A percentile compares a stretch with the other conserved stretches of the same genome.
Evolutionary conservation across 2,329 filamentous ascomycete species (phyloP).

Genomic region (Calonectria honghensis): DNA sequence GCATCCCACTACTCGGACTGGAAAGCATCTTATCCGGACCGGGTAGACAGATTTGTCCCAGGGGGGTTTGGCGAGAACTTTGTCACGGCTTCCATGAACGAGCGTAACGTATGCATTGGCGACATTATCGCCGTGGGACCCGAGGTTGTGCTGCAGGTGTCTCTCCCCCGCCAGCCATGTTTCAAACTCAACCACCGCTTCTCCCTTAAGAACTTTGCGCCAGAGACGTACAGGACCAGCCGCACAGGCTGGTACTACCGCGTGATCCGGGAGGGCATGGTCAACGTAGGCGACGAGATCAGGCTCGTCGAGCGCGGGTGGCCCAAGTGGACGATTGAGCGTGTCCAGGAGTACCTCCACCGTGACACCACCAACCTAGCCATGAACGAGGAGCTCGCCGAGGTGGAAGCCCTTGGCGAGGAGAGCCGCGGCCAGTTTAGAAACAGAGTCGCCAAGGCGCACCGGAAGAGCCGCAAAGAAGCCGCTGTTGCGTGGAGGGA

Average conservation of each 20-base stretch:
- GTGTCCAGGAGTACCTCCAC: slow-evolving; percentile 78
- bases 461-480: slow-evolving; percentile 57
- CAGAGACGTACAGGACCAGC: slow-evolving; percentile 72
- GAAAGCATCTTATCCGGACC: slow-evolving; percentile 71
- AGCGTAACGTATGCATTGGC: slow-evolving; percentile 79
- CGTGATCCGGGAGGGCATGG: slow-evolving; percentile 72
- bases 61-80: slow-evolving; percentile 81
- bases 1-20: slow-evolving; percentile 75
- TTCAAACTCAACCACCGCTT: slow-evolving; percentile 83
- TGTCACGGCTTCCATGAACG: slow-evolving; percentile 74
- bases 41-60: slow-evolving; percentile 69
- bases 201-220: slow-evolving; percentile 76
- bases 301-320: slow-evolving; percentile 72
- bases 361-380: slow-evolving; percentile 69
- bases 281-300: slow-evolving; percentile 75
- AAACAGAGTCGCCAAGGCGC: slow-evolving; percentile 69
- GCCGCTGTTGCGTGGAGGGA: slow-evolving; percentile 63
- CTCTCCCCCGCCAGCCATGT: slow-evolving; percentile 78
- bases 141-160: slow-evolving; percentile 74
- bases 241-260: slow-evolving; percentile 81
- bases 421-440: slow-evolving; percentile 70
- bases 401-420: slow-evolving; percentile 69
- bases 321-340: slow-evolving; percentile 78
- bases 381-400: slow-evolving; percentile 72
- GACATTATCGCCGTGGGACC: slow-evolving; percentile 73